These are phyloP conservation scores for Annulohypoxylon stygium DNA, from an alignment of 495 filamentous ascomycete genomes.

Conservation along the genomic window DNA sequence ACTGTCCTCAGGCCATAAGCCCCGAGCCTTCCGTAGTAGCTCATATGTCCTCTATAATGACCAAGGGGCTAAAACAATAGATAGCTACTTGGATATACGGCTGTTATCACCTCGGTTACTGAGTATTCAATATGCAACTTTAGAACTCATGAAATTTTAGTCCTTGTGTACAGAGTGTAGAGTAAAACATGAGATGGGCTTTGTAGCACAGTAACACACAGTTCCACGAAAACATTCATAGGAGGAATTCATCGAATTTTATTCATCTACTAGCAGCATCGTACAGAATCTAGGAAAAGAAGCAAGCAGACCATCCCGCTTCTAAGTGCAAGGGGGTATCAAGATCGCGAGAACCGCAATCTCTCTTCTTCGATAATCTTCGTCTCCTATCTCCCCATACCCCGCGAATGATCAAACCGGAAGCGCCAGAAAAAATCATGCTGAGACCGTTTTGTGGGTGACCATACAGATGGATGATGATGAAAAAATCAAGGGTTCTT, in stretches of 20 bases:
- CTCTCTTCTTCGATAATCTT: constrained; percentile 4
- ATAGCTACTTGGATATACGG: no score
- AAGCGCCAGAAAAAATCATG: constrained; percentile 38
- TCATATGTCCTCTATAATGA: no score
- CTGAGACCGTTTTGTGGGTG: constrained; percentile 36
- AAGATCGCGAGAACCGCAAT: constrained; percentile 22
- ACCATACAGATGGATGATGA: background rate
- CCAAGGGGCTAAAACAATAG: background rate
- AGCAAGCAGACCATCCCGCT: background rate
- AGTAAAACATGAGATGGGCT: background rate
- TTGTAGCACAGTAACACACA: background rate
- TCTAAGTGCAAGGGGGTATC: constrained; percentile 32
- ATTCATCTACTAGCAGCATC: constrained; percentile 15
- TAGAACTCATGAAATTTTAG: no score
- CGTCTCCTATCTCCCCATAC: constrained; percentile 5
- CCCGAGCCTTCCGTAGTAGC: background rate
- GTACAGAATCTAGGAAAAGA: constrained; percentile 37
- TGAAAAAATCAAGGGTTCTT: constrained; percentile 18
- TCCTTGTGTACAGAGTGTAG: no score
- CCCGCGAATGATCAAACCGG: constrained; percentile 14
- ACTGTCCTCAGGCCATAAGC: background rate
- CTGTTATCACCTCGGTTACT: no score
- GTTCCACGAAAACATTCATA: background rate
- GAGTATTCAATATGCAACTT: no score
- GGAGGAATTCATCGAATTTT: background rate